Evolutionary conservation across 2,329 filamentous ascomycete species (phyloP).

Genomic region (Penicillium brasilianum): DNA sequence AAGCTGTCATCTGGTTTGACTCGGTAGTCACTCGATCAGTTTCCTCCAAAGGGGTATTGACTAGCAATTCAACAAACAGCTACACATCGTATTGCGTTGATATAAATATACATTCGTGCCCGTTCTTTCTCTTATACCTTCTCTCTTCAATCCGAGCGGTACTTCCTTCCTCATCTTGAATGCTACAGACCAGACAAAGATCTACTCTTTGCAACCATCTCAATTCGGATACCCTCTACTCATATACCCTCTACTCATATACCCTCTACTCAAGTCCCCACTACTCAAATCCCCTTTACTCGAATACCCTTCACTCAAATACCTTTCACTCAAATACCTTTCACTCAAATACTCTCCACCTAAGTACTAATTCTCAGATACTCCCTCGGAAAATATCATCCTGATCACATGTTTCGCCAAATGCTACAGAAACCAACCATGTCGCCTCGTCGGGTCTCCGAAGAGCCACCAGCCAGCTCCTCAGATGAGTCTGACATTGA

Average conservation of each 20-base stretch:
- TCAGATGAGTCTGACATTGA: constrained; percentile 40
- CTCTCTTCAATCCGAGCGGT: neutral
- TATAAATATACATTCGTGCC: neutral
- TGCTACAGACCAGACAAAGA: neutral
- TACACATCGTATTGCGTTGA: neutral
- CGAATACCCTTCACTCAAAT: too few species aligned
- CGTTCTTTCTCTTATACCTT: neutral
- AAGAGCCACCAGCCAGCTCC: neutral
- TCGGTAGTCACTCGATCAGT: neutral
- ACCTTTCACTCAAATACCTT: too few species aligned
- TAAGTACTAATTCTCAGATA: neutral
- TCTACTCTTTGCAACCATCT: neutral
- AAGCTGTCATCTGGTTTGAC: neutral
- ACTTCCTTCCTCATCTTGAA: neutral
- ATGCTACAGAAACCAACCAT: constrained; percentile 7
- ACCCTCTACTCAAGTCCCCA: too few species aligned
- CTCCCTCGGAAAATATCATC: neutral
- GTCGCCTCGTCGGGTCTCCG: neutral
- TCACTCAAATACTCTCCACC: too few species aligned
- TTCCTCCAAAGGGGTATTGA: neutral
- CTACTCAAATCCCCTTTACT: too few species aligned
- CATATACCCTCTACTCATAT: too few species aligned
- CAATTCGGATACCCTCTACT: neutral
- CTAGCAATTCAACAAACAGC: neutral
- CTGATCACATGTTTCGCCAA: neutral